Evolutionary conservation across 768 basidiomycete species (phyloP).

Genomic region (Boletus rufocinnamomeus): DNA sequence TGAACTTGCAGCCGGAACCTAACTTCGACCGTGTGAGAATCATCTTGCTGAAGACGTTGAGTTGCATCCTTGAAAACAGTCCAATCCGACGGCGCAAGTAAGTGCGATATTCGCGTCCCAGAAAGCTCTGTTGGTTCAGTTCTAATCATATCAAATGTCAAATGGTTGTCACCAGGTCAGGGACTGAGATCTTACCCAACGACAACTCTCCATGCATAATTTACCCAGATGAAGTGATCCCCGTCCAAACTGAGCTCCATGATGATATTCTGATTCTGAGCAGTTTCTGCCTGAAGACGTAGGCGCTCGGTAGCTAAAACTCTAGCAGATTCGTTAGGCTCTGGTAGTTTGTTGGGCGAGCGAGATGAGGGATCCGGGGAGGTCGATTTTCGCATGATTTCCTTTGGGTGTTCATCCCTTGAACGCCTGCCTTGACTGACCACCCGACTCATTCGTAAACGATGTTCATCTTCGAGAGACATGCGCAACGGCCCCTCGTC

Average conservation of each 20-base stretch:
- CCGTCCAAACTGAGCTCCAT: slow-evolving; percentile 93
- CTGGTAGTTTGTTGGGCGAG: slow-evolving; percentile 48
- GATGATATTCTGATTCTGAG: slow-evolving; percentile 94
- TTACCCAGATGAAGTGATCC: slow-evolving; percentile 93
- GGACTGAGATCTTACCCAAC: slow-evolving; percentile 64
- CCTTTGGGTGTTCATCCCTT: slow-evolving; percentile 60
- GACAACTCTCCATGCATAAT: slow-evolving; percentile 92
- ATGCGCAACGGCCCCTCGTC: slow-evolving; percentile 41
- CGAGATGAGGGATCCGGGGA: slow-evolving; percentile 40
- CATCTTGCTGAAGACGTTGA: slow-evolving; percentile 81
- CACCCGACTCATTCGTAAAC: slow-evolving; percentile 50
- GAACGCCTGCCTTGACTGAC: slow-evolving; percentile 54
- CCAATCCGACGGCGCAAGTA: slow-evolving; percentile 79
- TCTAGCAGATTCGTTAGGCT: slow-evolving; percentile 73
- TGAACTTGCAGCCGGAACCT: slow-evolving; percentile 84
- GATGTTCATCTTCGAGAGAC: slow-evolving; percentile 36
- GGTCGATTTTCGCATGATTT: slow-evolving; percentile 40
- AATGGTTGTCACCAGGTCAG: neutral
- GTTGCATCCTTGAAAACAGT: slow-evolving; percentile 87
- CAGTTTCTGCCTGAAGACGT: slow-evolving; percentile 88
- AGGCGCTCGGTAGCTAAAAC: slow-evolving; percentile 88
- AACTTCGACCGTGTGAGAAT: slow-evolving; percentile 92
- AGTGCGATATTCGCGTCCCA: slow-evolving; percentile 77
- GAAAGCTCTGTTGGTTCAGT: slow-evolving; percentile 78
- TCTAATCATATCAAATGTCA: slow-evolving; percentile 43